These are phyloP conservation scores for Penicillium sp. DNA, from an alignment of 2,329 filamentous ascomycete genomes.

Conservation along the genomic window DNA sequence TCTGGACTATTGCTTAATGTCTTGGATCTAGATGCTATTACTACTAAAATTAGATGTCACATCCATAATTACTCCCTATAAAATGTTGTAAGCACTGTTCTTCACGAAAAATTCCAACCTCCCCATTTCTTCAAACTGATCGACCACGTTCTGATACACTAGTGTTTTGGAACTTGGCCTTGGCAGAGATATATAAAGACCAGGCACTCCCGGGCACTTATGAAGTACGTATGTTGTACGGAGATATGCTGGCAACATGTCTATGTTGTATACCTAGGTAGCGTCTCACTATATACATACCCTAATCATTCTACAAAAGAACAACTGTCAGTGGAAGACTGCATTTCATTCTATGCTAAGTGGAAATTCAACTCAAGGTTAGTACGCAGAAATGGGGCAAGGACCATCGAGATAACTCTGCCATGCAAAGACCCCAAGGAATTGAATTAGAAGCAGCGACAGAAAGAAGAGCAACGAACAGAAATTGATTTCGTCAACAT, in stretches of 20 bases:
- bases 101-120: background rate
- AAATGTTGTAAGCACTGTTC: background rate
- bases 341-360: conserved; percentile 24
- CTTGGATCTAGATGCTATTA: background rate
- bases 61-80: background rate
- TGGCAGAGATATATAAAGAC: background rate
- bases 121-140: background rate
- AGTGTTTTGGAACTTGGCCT: background rate
- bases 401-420: conserved; percentile 1
- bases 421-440: conserved; percentile 3
- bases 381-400: conserved; percentile 1
- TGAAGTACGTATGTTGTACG: background rate
- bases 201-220: background rate
- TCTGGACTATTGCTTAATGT: background rate
- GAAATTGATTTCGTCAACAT: conserved; percentile 10
- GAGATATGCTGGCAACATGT: background rate
- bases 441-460: conserved; percentile 2
- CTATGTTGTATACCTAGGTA: background rate
- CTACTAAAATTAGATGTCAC: background rate
- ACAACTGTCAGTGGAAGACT: conserved; percentile 21
- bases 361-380: conserved; percentile 3
- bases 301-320: background rate
- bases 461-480: conserved; percentile 3
- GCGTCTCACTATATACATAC: background rate
- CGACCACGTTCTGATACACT: background rate